Evolutionary conservation across 257 asterid genomes (phyloP).

Genomic region (Plantago ovata): DNA sequence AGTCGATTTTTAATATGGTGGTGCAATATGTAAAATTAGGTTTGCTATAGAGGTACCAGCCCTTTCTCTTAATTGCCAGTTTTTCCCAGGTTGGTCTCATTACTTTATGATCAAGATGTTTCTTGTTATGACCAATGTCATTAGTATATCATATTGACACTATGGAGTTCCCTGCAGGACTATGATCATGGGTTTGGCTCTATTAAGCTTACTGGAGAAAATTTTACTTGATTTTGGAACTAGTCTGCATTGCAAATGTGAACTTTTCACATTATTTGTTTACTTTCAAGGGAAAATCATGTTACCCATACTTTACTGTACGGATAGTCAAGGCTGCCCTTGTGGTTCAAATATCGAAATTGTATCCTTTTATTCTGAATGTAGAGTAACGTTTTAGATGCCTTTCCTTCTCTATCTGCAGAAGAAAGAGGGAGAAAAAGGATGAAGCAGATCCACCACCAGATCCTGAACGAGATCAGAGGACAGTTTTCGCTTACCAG

Average conservation of each 20-base stretch:
- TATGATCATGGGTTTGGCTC: conserved; percentile 48
- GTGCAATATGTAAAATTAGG: conserved; percentile 54
- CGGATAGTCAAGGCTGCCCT: conserved; percentile 34
- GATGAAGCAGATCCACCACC: conserved; percentile 55
- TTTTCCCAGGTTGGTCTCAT: conserved; percentile 60
- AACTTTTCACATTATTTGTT: conserved; percentile 29
- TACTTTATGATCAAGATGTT: conserved; percentile 38
- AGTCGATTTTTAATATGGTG: conserved; percentile 41
- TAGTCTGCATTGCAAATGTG: conserved; percentile 35
- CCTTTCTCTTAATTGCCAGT: conserved; percentile 55
- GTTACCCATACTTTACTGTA: conserved; percentile 25
- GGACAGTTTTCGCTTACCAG: conserved; percentile 84
- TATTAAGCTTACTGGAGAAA: conserved; percentile 49
- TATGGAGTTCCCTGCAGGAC: conserved; percentile 61
- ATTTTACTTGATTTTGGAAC: conserved; percentile 40
- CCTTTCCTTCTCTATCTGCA: conserved; percentile 26
- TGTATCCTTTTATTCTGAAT: not conserved
- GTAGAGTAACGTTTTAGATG: conserved; percentile 13
- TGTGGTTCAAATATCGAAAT: conserved; percentile 30
- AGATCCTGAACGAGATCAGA: conserved; percentile 67
- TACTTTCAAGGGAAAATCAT: conserved; percentile 33
- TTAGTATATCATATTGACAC: conserved; percentile 47
- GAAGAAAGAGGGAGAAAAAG: conserved; percentile 58
- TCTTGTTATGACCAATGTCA: conserved; percentile 42
- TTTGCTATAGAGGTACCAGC: conserved; percentile 59